Evolutionary conservation across 2,329 filamentous ascomycete species (phyloP).

Genomic region (Orbilia oligospora): DNA sequence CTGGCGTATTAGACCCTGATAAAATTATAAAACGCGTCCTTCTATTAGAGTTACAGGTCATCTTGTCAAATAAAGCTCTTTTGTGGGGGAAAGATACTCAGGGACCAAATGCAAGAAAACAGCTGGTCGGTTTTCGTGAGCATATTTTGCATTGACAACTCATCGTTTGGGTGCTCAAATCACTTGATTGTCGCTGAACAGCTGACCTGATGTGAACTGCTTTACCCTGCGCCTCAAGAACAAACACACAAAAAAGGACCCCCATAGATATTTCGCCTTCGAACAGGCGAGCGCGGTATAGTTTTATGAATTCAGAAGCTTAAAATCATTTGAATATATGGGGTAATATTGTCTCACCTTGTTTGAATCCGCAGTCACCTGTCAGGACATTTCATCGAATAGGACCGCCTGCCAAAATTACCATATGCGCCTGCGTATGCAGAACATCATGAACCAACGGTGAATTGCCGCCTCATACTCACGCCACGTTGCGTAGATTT

Average conservation of each 20-base stretch:
- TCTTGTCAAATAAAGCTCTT: not conserved
- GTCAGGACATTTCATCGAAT: conserved; percentile 27
- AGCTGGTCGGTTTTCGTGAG: conserved; percentile 58
- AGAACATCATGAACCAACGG: conserved; percentile 56
- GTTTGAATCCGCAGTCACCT: conserved; percentile 39
- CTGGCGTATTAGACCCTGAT: not conserved
- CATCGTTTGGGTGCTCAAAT: conserved; percentile 57
- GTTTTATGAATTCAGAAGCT: conserved; percentile 12
- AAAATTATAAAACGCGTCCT: conserved; percentile 34
- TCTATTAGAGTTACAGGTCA: conserved; percentile 1
- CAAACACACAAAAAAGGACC: conserved; percentile 24
- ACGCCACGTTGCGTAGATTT: conserved; percentile 5
- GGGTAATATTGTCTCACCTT: conserved; percentile 50
- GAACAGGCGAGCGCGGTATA: conserved; percentile 7
- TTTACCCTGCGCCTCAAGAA: conserved; percentile 33
- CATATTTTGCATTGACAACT: conserved; percentile 60
- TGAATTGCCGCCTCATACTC: conserved; percentile 37
- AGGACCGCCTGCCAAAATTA: conserved; percentile 26
- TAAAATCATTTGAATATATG: conserved; percentile 37
- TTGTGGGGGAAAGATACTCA: conserved; percentile 32
- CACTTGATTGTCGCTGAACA: conserved; percentile 56
- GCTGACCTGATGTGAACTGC: conserved; percentile 44
- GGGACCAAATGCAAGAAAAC: conserved; percentile 51
- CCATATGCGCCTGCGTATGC: conserved; percentile 40
- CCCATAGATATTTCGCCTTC: conserved; percentile 16